Evolutionary conservation across 257 asterid genomes (phyloP), one percentile per base, ranked within the genome.

Genomic region (Solanum lignicaule): DNA sequence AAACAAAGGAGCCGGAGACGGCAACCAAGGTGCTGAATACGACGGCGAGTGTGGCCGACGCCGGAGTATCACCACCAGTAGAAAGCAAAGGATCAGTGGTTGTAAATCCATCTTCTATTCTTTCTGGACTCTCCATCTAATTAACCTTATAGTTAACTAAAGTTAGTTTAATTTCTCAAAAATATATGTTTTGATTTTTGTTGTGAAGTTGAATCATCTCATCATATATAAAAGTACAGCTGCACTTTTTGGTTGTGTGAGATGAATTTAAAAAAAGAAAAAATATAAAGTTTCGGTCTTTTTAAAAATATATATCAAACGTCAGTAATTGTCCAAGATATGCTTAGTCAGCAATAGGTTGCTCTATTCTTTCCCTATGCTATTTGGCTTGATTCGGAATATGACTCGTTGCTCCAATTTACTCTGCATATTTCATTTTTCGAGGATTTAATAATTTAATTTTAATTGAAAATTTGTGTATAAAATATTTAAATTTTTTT

Each of bases 1-100:
- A 94, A 86, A 91, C 98, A 87, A 87, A 96, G 87, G 99, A 96
- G 69, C 98, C 99, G 43, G 93, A 89, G 85, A 96, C 96, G 27
- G 98, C 95, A 83, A 94, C 94, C 15, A 92, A 62, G 76, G 98
- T 93, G 93, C 97, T 95, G 83, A 95, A 87, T 27, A 95, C 90
- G 83, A 96, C 68, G 27, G 66, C 18, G 6, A 62, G 9, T 18
- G 85, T 81, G 16, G 85, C 41, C 27, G 84, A 3, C 0, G 65
- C 62, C 36, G 41, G 85, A 81, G 68, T 81, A 81, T 81, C 85
- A 27, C 35, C 85, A 46, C 4, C 15, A 23, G 33, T 46, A 46
- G 36, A 29, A 43, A 81, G 65, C 29, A 81, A 81, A 81, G 29
- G 68, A 81, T 81, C 85, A 46, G 6, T 27, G 25, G 39, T 16